Percentiles rank a stretch among this genome's conserved stretches.
Conservation (phyloP, 306 rosid genomes). For the Arachis stenosperma region DNA sequence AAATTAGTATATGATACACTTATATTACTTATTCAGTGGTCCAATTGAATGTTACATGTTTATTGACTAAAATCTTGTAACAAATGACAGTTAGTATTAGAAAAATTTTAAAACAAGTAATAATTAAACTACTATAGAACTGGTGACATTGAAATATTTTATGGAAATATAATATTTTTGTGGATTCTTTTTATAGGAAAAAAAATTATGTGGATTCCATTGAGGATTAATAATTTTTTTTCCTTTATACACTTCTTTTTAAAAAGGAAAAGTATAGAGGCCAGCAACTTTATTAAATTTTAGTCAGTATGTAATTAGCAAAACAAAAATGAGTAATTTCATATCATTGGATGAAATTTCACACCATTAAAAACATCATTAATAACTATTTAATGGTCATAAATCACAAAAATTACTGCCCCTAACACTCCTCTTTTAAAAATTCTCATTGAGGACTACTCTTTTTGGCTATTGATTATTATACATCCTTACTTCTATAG, state of each 20-base stretch:
- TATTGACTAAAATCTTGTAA: not conserved
- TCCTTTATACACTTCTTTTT: not conserved
- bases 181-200: not conserved
- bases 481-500: conserved; percentile 41
- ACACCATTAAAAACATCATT: too few species aligned
- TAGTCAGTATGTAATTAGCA: too few species aligned
- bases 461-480: not conserved
- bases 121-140: not conserved
- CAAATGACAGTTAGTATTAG: not conserved
- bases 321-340: too few species aligned
- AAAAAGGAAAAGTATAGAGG: not conserved
- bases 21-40: not conserved
- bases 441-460: too few species aligned
- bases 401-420: too few species aligned
- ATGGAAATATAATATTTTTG: not conserved
- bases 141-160: not conserved
- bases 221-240: not conserved
- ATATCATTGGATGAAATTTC: too few species aligned
- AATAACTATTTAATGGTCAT: too few species aligned
- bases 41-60: not conserved
- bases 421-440: too few species aligned
- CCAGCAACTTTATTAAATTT: too few species aligned
- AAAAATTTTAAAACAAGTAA: not conserved
- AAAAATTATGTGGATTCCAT: too few species aligned
- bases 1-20: not conserved